Evolutionary conservation across 768 basidiomycete species (phyloP).

Genomic region (Erythrobasidium yunnanense): DNA sequence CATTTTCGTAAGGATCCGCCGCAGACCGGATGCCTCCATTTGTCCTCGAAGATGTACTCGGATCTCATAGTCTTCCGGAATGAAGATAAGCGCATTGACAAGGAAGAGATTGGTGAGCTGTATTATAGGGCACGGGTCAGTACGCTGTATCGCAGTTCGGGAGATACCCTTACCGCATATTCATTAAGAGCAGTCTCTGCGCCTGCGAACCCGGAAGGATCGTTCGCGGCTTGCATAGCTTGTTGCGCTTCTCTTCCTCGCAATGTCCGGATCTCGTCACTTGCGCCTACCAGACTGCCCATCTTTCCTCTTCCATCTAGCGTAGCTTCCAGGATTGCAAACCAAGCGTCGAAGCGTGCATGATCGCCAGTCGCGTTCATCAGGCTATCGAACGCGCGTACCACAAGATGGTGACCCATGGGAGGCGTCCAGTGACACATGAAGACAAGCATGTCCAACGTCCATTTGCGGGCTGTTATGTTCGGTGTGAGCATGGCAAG

Average conservation of each 20-base stretch:
- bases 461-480: slow-evolving; percentile 62
- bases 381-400: slow-evolving; percentile 56
- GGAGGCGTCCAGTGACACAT: slow-evolving; percentile 51
- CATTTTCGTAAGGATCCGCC: slow-evolving; percentile 60
- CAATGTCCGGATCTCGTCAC: slow-evolving; percentile 67
- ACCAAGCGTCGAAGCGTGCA: slow-evolving; percentile 68
- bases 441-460: slow-evolving; percentile 69
- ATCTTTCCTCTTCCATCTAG: slow-evolving; percentile 79
- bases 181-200: slow-evolving; percentile 63
- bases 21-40: slow-evolving; percentile 79
- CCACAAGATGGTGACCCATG: slow-evolving; percentile 55
- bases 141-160: too few species aligned
- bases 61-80: slow-evolving; percentile 65
- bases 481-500: slow-evolving; percentile 72
- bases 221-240: slow-evolving; percentile 20
- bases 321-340: slow-evolving; percentile 63
- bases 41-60: slow-evolving; percentile 75
- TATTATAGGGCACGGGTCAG: slow-evolving; percentile 16
- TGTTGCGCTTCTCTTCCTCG: slow-evolving; percentile 30
- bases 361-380: slow-evolving; percentile 44
- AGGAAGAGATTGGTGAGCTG: slow-evolving; percentile 65
- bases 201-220: slow-evolving; percentile 35
- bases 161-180: slow-evolving; percentile 58
- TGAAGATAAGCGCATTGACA: slow-evolving; percentile 56
- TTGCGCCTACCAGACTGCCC: slow-evolving; percentile 90